Conservation (phyloP, 441 rosid genomes). For the Biscutella laevigata region DNA sequence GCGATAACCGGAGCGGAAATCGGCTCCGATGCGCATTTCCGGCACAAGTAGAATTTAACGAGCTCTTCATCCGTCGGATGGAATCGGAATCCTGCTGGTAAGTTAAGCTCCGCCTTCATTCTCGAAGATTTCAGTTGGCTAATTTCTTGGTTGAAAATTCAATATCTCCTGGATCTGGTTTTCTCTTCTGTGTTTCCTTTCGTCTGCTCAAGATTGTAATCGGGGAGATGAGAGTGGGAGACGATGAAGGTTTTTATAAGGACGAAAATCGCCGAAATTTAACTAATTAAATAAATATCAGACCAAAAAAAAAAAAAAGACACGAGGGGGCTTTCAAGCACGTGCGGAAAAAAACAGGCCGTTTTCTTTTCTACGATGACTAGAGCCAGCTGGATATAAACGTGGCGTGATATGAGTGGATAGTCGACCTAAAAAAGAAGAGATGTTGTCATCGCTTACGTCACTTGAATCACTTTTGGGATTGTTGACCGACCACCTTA, state of each 20-base stretch:
- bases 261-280: conserved; percentile 26
- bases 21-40: conserved; percentile 54
- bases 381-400: conserved; percentile 33
- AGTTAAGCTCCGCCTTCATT: conserved; percentile 43
- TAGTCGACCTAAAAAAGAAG: not conserved
- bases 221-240: conserved; percentile 22
- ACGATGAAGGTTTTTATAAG: conserved; percentile 25
- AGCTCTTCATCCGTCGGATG: conserved; percentile 92
- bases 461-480: conserved; percentile 26
- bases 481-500: conserved; percentile 24
- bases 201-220: conserved; percentile 15
- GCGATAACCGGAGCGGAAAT: conserved; percentile 74
- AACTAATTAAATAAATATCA: not conserved
- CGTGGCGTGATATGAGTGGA: conserved; percentile 4
- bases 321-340: conserved; percentile 19
- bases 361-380: conserved; percentile 33
- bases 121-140: not conserved
- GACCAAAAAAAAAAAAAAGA: not conserved
- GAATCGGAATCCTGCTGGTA: conserved; percentile 89
- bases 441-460: conserved; percentile 54
- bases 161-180: not conserved
- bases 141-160: not conserved
- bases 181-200: not conserved
- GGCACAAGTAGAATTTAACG: conserved; percentile 67
- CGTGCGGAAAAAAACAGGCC: conserved; percentile 25